These are phyloP conservation scores for Leishmania arabica DNA, from an alignment of 208 protist species.

Conservation along the genomic window DNA sequence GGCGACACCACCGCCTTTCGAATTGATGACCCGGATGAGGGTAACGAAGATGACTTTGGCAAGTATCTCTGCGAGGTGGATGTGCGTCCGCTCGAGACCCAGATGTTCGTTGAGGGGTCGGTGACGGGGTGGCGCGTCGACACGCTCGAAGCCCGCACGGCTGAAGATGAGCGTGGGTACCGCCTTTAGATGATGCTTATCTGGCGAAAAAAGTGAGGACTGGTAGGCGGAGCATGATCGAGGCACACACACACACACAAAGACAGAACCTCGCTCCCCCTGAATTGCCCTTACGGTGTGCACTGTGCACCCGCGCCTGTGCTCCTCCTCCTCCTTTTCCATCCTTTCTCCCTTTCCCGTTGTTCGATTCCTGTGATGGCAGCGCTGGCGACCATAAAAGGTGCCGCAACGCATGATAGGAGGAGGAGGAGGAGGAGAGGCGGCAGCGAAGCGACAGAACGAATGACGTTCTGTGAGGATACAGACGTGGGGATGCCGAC, in stretches of 20 bases:
- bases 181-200: conserved; percentile 44
- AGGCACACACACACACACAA: not conserved
- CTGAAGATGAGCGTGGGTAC: conserved; percentile 56
- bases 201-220: too few relatives aligned
- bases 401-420: not conserved
- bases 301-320: not conserved
- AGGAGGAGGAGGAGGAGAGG: not conserved
- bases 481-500: not conserved
- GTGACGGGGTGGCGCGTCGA: conserved; percentile 80
- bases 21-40: conserved; percentile 75
- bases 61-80: conserved; percentile 85
- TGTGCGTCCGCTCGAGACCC: conserved; percentile 60
- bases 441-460: not conserved
- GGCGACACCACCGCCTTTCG: conserved; percentile 71
- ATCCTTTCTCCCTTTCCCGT: not conserved
- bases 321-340: not conserved
- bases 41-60: conserved; percentile 74
- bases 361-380: not conserved
- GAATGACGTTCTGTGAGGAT: not conserved
- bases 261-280: not conserved
- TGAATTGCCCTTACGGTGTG: not conserved
- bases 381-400: not conserved
- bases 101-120: conserved; percentile 74
- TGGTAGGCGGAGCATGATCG: not conserved
- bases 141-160: conserved; percentile 74